Evolutionary conservation across 1,284 basidiomycete genomes (phyloP), one percentile per base, ranked within the genome.

Genomic region (Cryptococcus sp.): DNA sequence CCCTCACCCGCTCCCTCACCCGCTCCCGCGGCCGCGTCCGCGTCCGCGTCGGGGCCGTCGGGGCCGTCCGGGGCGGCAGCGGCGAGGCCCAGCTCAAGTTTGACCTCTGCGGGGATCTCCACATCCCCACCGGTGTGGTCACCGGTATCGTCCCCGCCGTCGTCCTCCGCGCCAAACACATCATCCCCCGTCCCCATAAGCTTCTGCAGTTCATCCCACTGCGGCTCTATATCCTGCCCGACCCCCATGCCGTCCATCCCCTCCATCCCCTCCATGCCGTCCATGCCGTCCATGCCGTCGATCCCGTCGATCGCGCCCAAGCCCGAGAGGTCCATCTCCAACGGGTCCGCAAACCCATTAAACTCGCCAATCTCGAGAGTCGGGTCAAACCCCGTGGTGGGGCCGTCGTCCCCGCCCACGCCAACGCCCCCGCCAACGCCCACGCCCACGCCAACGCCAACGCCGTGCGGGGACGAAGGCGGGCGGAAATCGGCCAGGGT

Each of bases 181-280:
- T 33, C 58, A 40, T 46, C 50, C 15, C 50, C 46, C 8, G 58
- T 52, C 28, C 55, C 62, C 62, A 68, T 66, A 40, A 67, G 46
- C 24, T 61, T 53, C 39, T 63, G 60, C 55, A 67, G 52, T 40
- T 70, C 69, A 46, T 69, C 67, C 70, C 69, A 72, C 48, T 66
- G 63, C 15, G 55, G 61, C 39, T 65, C 64, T 21, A 59, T 49
- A 4, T 46, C 42, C 11, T n/a, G n/a, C n/a, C n/a, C n/a, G n/a
- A n/a, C n/a, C n/a, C n/a, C n/a, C n/a, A n/a, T n/a, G n/a, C 63
- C 61, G 6, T 57, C 64, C 33, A 56, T 33, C 28, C 28, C 28
- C 28, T 33, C 28, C 28, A 33, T 33, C 28, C 28, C 28, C 28
- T 33, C 28, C 4, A 33, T 33, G 4, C 28, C 28, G 4, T 33